phyloP scores from a whole-genome alignment of 768 basidiomycete species.

The Suillus hirtellus region DNA sequence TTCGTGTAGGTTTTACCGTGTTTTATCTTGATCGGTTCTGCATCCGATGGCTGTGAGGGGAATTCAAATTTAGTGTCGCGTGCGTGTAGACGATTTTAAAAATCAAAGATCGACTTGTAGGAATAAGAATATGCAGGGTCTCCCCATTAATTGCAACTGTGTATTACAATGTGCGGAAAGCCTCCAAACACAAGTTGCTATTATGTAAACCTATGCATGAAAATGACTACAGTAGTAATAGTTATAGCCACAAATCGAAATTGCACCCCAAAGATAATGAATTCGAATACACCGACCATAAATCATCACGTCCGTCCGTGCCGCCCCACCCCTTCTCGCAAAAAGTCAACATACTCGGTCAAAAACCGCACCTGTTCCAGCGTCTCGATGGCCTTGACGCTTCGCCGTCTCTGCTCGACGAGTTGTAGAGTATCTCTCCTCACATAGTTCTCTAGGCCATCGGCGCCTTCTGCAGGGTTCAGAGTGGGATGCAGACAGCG shows the following conservation, averaged over 20 bases:
- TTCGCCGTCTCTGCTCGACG: conserved; percentile 75
- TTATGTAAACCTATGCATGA: neutral
- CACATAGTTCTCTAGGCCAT: conserved; percentile 19
- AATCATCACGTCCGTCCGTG: neutral
- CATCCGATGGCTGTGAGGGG: no score
- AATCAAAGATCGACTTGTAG: neutral
- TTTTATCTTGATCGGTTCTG: no score
- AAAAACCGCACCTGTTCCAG: conserved; percentile 73
- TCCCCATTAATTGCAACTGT: neutral
- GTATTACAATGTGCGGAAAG: neutral
- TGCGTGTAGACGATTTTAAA: no score
- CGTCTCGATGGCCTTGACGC: conserved; percentile 91
- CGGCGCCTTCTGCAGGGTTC: conserved; percentile 19
- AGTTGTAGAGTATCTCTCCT: conserved; percentile 50
- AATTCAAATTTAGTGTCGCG: no score
- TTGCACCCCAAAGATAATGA: neutral
- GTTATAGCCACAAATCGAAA: neutral
- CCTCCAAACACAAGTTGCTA: neutral
- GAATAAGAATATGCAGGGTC: neutral
- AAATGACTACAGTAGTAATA: neutral
- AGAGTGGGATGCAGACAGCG: conserved; percentile 67
- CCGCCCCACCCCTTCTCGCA: conserved; percentile 32
- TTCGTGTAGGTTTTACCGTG: neutral
- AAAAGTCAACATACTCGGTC: conserved; percentile 70
- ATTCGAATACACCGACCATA: neutral